phyloP scores from a whole-genome alignment of 2,329 filamentous ascomycete genomes.

The Fusarium coffeatum region DNA sequence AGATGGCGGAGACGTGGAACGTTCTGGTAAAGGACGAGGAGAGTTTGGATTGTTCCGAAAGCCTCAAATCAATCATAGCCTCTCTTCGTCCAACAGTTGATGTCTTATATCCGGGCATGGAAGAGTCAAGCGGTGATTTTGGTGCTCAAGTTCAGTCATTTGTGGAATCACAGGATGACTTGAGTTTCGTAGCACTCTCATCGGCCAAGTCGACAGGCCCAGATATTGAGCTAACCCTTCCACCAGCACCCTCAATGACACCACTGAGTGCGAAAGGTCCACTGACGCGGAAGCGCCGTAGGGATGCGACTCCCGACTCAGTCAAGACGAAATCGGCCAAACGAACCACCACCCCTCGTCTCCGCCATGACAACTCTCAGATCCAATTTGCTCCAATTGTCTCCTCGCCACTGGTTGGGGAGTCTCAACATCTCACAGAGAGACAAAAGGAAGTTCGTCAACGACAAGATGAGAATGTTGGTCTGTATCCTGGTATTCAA shows the following conservation, averaged over 20 bases:
- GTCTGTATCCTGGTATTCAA: slow-evolving; percentile 75
- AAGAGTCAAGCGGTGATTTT: slow-evolving; percentile 53
- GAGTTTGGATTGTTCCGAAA: slow-evolving; percentile 71
- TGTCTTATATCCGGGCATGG: slow-evolving; percentile 59
- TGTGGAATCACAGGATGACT: slow-evolving; percentile 63
- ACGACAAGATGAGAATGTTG: slow-evolving; percentile 73
- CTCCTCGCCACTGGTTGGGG: slow-evolving; percentile 62
- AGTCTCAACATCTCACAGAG: slow-evolving; percentile 82
- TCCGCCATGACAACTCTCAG: slow-evolving; percentile 85
- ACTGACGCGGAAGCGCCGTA: slow-evolving; percentile 46
- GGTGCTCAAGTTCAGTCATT: slow-evolving; percentile 57
- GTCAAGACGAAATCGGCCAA: slow-evolving; percentile 43
- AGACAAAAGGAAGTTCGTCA: slow-evolving; percentile 82
- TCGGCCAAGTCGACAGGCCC: slow-evolving; percentile 48
- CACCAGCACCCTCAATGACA: slow-evolving; percentile 27
- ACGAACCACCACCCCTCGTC: slow-evolving; percentile 59
- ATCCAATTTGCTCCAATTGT: slow-evolving; percentile 79
- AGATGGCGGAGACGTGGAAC: slow-evolving; percentile 73
- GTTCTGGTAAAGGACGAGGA: slow-evolving; percentile 70
- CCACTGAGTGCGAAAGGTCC: slow-evolving; percentile 38
- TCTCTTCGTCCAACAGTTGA: slow-evolving; percentile 67
- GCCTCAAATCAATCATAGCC: slow-evolving; percentile 71
- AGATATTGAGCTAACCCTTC: slow-evolving; percentile 31
- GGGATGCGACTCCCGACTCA: slow-evolving; percentile 46
- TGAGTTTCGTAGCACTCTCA: slow-evolving; percentile 49